Evolutionary conservation across 352 stramenopile species (phyloP).

Genomic region (Elongisporangium prolatum): DNA sequence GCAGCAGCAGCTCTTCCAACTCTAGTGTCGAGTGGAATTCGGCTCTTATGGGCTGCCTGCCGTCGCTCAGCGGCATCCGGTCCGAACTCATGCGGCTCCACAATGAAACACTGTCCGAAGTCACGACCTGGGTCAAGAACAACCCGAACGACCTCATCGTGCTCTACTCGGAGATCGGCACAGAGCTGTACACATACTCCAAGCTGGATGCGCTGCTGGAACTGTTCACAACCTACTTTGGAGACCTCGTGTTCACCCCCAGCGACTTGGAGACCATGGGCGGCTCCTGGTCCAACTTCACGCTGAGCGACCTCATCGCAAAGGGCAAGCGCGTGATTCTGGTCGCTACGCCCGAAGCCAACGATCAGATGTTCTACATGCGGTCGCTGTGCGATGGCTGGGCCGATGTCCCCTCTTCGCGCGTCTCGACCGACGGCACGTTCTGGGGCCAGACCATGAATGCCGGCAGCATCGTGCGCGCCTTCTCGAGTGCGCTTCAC

Average conservation of each 20-base stretch:
- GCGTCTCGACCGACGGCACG: constrained; percentile 12
- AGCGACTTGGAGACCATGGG: constrained; percentile 27
- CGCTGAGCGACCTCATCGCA: constrained; percentile 36
- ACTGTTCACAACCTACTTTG: constrained; percentile 43
- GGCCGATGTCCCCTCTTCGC: constrained; percentile 29
- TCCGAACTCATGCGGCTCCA: constrained; percentile 52
- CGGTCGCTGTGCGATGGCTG: constrained; percentile 37
- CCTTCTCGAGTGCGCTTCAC: constrained; percentile 40
- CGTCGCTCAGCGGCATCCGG: constrained; percentile 74
- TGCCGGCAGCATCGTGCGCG: constrained; percentile 36
- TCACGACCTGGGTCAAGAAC: constrained; percentile 55
- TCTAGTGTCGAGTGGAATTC: constrained; percentile 49
- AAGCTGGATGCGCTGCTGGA: constrained; percentile 39
- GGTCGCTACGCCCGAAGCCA: constrained; percentile 32
- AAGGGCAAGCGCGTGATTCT: constrained; percentile 51
- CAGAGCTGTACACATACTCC: constrained; percentile 35
- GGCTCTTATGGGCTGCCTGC: constrained; percentile 64
- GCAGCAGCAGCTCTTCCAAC: constrained; percentile 7
- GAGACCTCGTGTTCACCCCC: constrained; percentile 45
- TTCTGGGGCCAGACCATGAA: constrained; percentile 43
- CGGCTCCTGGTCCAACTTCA: constrained; percentile 43
- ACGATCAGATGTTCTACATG: constrained; percentile 60
- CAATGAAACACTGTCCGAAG: constrained; percentile 45
- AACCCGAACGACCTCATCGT: constrained; percentile 43
- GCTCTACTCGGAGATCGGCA: constrained; percentile 52